Conservation (phyloP, 768 basidiomycete genomes). For the Russula earlei region DNA sequence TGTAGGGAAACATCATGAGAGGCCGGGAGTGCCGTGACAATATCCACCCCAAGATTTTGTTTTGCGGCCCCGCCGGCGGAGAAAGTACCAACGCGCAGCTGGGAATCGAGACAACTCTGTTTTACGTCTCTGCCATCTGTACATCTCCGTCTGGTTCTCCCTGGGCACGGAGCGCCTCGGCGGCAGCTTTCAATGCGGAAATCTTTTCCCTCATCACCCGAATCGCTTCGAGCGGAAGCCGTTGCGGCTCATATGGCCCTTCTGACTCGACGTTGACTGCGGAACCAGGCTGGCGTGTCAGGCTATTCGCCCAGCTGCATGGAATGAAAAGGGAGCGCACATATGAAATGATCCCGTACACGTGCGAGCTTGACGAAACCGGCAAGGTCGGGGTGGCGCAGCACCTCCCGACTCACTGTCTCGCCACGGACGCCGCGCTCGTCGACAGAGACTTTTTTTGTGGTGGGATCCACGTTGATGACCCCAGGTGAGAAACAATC, state of each 20-base stretch:
- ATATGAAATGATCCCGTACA: slow-evolving; percentile 87
- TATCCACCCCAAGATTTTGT: too few species aligned
- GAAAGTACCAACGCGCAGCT: neutral
- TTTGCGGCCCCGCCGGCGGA: neutral
- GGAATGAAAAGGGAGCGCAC: slow-evolving; percentile 35
- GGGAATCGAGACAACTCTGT: neutral
- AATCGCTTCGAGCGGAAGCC: slow-evolving; percentile 72
- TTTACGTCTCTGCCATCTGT: slow-evolving; percentile 39
- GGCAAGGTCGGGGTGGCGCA: slow-evolving; percentile 85
- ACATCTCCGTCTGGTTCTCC: slow-evolving; percentile 34
- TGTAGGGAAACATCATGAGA: too few species aligned
- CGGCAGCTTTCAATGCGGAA: slow-evolving; percentile 44
- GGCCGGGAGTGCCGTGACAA: too few species aligned
- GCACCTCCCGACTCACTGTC: slow-evolving; percentile 84
- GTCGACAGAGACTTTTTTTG: slow-evolving; percentile 54
- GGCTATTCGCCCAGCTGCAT: neutral
- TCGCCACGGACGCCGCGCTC: slow-evolving; percentile 65
- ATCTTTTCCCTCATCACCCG: slow-evolving; percentile 79
- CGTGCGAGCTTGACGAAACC: slow-evolving; percentile 75
- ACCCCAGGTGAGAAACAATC: slow-evolving; percentile 83
- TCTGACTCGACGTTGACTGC: slow-evolving; percentile 87
- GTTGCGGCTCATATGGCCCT: slow-evolving; percentile 78
- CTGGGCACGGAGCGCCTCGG: slow-evolving; percentile 45
- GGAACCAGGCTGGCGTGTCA: slow-evolving; percentile 1
- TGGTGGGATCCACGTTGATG: slow-evolving; percentile 49